phyloP scores from a whole-genome alignment of 192 early-diverging fungal genomes.

The Linnemannia schmuckeri region DNA sequence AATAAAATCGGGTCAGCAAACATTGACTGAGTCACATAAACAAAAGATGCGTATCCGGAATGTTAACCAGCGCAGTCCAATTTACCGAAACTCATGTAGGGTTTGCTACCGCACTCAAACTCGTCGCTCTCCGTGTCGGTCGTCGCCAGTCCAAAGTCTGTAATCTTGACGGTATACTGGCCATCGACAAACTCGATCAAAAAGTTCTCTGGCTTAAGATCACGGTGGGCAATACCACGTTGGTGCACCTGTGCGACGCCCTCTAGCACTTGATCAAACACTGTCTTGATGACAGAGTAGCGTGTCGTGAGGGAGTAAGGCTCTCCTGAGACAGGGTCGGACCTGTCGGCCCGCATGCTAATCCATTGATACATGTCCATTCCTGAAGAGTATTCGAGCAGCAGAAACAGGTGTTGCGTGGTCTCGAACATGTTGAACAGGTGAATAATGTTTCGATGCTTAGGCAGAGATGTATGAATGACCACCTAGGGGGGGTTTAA shows the following conservation, averaged over 20 bases:
- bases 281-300: constrained; percentile 70
- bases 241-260: constrained; percentile 84
- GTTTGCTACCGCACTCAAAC: constrained; percentile 87
- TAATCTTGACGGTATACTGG: constrained; percentile 75
- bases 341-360: constrained; percentile 53
- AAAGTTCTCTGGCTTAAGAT: constrained; percentile 90
- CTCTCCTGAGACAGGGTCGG: constrained; percentile 54
- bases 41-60: neutral
- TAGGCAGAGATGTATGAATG: constrained; percentile 70
- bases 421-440: constrained; percentile 79
- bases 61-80: too few species aligned
- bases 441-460: constrained; percentile 73
- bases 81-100: constrained; percentile 67
- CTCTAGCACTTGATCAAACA: constrained; percentile 78
- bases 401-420: constrained; percentile 75
- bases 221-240: constrained; percentile 86
- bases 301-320: constrained; percentile 73
- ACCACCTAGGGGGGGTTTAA: constrained; percentile 35
- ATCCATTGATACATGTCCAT: constrained; percentile 68
- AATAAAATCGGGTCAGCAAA: neutral
- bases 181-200: constrained; percentile 56
- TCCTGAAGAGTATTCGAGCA: constrained; percentile 73
- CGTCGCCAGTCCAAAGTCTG: constrained; percentile 94
- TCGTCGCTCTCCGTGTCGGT: constrained; percentile 83
- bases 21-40: neutral